Evolutionary conservation across 352 stramenopile species (phyloP).

Genomic region (Paralagenidium karlingii): DNA sequence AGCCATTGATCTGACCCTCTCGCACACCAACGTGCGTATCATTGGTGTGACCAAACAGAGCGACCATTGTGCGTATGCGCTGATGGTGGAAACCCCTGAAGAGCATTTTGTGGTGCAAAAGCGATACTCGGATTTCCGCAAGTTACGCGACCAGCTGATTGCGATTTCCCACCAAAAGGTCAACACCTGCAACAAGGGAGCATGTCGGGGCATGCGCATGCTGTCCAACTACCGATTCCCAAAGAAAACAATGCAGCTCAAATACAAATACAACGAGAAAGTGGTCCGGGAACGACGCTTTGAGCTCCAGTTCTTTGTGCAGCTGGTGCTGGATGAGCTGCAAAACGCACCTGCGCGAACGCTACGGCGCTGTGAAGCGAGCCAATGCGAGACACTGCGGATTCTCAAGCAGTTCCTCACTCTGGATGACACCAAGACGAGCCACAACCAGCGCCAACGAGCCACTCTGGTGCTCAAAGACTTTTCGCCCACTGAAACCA

Average conservation of each 20-base stretch:
- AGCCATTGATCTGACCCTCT: conserved; percentile 6
- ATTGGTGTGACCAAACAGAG: conserved; percentile 19
- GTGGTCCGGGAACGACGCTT: conserved; percentile 18
- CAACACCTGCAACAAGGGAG: conserved; percentile 19
- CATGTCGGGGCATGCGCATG: conserved; percentile 24
- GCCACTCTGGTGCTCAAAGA: conserved; percentile 3
- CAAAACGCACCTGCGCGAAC: conserved; percentile 23
- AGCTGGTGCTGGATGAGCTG: conserved; percentile 33
- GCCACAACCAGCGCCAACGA: conserved; percentile 6
- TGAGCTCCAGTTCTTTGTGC: conserved; percentile 34
- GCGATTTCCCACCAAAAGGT: conserved; percentile 5
- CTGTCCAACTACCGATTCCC: conserved; percentile 43
- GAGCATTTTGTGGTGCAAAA: conserved; percentile 45
- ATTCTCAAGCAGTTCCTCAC: conserved; percentile 35
- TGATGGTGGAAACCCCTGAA: conserved; percentile 38
- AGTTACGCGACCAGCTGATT: conserved; percentile 35
- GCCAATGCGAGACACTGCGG: conserved; percentile 26
- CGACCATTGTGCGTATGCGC: conserved; percentile 32
- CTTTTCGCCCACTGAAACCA: neutral
- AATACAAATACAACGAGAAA: conserved; percentile 10
- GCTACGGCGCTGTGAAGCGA: conserved; percentile 40
- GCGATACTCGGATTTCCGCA: conserved; percentile 61
- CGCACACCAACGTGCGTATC: conserved; percentile 16
- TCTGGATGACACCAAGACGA: conserved; percentile 9
- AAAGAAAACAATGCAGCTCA: conserved; percentile 16